Base-by-base conservation (phyloP, 2,329 filamentous ascomycete genomes). In the Talaromyces sp. region DNA sequence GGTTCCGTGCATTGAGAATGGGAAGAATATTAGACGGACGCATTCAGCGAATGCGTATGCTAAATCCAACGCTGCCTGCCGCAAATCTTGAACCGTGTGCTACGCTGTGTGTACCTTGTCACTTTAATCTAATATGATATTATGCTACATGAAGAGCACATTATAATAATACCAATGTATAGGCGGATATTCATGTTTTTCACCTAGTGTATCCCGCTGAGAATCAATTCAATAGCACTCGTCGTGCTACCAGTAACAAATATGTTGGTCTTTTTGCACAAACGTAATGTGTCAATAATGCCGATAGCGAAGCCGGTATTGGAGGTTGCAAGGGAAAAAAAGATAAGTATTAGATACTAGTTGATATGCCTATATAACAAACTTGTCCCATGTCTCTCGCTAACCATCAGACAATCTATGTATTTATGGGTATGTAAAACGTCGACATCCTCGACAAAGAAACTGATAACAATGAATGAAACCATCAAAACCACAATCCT, bases 401-500 rank as follows among this genome's bases (percentile, higher is more conserved):
- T 44, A 28, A 48, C 6, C 33, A 35, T 5, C 25, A 48, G 21
- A 28, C 16, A 11, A 42, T 59, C 57, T 59, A 59, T 59, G 44
- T 59, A 52, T n/a, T n/a, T 54, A 52, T 21, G 37, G 46, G 42
- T 54, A 59, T 48, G 46, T 46, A 46, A 9, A 31, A 18, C 31
- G 48, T 52, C 48, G 8, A n/a, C 1, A 5, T 25, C 31, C 23
- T 31, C 14, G 44, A 52, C 25, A 50, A 50, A 60, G 33, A 48
- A n/a, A 33, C 14, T 50, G 40, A 50, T 31, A 60, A 28, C 7
- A 28, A 48, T 3, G 11, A 12, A 6, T 5, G 9, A 48, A n/a
- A 31, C 25, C 46, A 18, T 16, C 46, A n/a, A n/a, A 52, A 3
- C 25, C 12, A 28, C 48, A 18, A 12, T 25, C 12, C 4, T 48